phyloP scores from a whole-genome alignment of 2,329 filamentous ascomycete species.

The Aquanectria penicillioides region DNA sequence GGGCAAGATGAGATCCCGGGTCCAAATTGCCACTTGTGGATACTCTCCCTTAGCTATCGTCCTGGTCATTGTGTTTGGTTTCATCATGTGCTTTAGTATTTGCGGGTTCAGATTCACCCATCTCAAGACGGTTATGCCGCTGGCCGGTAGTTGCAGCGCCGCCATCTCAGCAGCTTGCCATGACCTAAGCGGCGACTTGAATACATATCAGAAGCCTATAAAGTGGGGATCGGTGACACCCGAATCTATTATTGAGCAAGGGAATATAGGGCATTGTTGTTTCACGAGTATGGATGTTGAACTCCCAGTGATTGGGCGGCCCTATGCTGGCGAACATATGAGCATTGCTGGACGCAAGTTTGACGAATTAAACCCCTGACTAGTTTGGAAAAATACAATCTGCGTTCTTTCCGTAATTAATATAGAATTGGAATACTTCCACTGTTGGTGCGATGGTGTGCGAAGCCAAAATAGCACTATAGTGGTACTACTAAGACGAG shows the following conservation, averaged over 20 bases:
- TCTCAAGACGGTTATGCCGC: not conserved
- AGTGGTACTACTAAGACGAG: too few species aligned
- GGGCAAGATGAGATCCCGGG: not conserved
- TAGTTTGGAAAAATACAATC: too few species aligned
- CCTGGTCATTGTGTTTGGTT: not conserved
- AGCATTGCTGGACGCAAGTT: too few species aligned
- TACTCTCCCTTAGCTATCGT: not conserved
- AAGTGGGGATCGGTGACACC: not conserved
- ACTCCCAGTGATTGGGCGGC: not conserved
- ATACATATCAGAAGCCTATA: not conserved
- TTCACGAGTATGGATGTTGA: not conserved
- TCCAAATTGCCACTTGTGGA: not conserved
- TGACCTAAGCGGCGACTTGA: not conserved
- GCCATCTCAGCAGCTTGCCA: constrained; percentile 7
- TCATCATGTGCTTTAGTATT: not conserved
- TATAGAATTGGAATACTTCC: too few species aligned
- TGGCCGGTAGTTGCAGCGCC: not conserved
- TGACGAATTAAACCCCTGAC: too few species aligned
- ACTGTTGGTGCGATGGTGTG: too few species aligned
- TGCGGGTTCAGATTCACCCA: not conserved
- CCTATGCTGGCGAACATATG: too few species aligned
- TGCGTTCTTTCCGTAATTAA: too few species aligned
- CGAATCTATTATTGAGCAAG: not conserved
- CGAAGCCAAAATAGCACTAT: too few species aligned
- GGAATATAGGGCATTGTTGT: not conserved